A percentile compares a stretch with the other conserved stretches of the same genome.
Evolutionary conservation across 2,329 filamentous ascomycete genomes (phyloP).

Genomic region (Trichoderma arundinaceum): DNA sequence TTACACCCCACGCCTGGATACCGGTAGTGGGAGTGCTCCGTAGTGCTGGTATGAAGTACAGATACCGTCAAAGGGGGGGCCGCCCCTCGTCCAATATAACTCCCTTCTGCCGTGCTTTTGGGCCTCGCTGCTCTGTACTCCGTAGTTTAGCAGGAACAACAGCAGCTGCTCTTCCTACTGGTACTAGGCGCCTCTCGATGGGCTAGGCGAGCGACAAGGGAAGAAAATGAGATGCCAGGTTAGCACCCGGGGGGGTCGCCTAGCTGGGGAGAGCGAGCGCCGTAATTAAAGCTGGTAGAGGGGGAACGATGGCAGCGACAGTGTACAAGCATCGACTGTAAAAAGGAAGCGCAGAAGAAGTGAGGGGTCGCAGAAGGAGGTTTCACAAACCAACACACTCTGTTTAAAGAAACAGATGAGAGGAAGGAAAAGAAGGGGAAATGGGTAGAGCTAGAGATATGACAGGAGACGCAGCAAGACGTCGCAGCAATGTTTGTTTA

Average conservation of each 20-base stretch:
- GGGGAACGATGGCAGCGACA: background rate
- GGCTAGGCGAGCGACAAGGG: conserved; percentile 15
- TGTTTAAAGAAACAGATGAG: background rate
- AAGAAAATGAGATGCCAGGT: conserved; percentile 11
- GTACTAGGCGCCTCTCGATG: background rate
- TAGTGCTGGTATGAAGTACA: background rate
- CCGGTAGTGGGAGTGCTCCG: conserved; percentile 9
- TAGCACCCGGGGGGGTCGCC: background rate
- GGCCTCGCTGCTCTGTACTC: background rate
- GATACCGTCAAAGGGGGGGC: conserved; percentile 12
- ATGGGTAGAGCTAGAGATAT: too few relatives aligned
- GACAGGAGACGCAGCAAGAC: too few relatives aligned
- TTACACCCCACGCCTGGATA: conserved; percentile 30
- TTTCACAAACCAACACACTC: background rate
- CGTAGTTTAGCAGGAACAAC: background rate
- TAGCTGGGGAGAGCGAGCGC: conserved; percentile 10
- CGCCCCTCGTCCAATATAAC: conserved; percentile 13
- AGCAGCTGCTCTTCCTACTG: background rate
- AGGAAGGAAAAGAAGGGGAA: background rate
- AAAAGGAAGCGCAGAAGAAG: background rate
- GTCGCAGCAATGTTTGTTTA: too few relatives aligned
- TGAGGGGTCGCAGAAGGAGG: background rate
- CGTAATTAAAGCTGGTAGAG: conserved; percentile 3
- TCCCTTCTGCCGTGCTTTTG: background rate
- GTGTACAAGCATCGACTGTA: too few relatives aligned